phyloP scores from a whole-genome alignment of 345 rosid species.

The Nasturtium officinale region DNA sequence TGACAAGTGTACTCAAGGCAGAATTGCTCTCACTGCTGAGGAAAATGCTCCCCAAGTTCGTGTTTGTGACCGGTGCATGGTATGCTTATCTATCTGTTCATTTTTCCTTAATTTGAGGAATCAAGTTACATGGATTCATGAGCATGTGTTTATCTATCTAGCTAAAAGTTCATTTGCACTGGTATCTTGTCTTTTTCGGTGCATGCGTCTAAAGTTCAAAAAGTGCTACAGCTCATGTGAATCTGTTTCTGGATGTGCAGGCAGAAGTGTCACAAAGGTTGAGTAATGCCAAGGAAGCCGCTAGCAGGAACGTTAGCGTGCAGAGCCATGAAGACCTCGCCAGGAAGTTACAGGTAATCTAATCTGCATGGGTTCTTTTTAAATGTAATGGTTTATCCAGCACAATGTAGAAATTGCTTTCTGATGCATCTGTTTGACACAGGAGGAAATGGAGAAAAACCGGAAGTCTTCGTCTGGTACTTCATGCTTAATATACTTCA shows the following conservation, averaged over 20 bases:
- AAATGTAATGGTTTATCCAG: too few relatives aligned
- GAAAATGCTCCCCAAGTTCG: conserved; percentile 93
- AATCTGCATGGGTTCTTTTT: neutral
- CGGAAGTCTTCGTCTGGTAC: conserved; percentile 74
- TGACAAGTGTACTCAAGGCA: conserved; percentile 95
- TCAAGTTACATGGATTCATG: neutral
- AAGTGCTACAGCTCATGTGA: conserved; percentile 20
- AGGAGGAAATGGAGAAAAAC: conserved; percentile 99
- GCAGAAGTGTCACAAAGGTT: conserved; percentile 97
- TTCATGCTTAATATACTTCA: neutral
- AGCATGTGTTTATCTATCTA: conserved; percentile 6
- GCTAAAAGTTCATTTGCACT: too few relatives aligned
- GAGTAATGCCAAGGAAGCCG: conserved; percentile 80
- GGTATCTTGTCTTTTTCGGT: too few relatives aligned
- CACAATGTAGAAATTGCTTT: neutral
- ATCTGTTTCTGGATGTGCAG: conserved; percentile 44
- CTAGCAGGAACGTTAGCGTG: conserved; percentile 62
- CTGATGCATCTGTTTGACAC: conserved; percentile 43
- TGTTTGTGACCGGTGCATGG: conserved; percentile 96
- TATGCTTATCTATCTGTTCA: conserved; percentile 38
- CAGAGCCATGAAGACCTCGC: conserved; percentile 97
- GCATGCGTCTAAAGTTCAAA: too few relatives aligned
- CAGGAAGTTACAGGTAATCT: conserved; percentile 83
- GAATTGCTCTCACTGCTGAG: conserved; percentile 93
- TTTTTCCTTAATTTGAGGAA: conserved; percentile 1